A percentile compares a stretch with the other conserved stretches of the same genome.
Evolutionary conservation across 2,329 filamentous ascomycete species (phyloP).

Genomic region (Aspergillus udagawae): DNA sequence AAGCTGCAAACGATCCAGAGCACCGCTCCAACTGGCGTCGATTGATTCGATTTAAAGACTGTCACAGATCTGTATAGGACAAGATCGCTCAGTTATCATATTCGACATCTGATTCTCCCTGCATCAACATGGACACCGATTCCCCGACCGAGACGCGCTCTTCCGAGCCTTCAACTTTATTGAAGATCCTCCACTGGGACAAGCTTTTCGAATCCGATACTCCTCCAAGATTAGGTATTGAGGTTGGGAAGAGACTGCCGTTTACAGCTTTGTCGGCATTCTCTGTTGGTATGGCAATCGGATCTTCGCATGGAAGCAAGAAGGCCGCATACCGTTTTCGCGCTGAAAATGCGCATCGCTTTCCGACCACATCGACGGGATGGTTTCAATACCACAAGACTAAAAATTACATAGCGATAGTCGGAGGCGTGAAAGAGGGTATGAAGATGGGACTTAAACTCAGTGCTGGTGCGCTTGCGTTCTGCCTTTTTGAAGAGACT

Average conservation of each 20-base stretch:
- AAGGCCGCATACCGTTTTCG: slow-evolving; percentile 78
- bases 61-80: neutral
- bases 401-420: slow-evolving; percentile 86
- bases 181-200: slow-evolving; percentile 33
- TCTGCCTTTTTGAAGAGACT: slow-evolving; percentile 79
- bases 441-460: slow-evolving; percentile 68
- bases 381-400: slow-evolving; percentile 99
- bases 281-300: slow-evolving; percentile 65
- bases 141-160: slow-evolving; percentile 1
- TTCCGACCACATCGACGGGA: slow-evolving; percentile 74
- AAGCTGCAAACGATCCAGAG: neutral
- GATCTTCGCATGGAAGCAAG: slow-evolving; percentile 67
- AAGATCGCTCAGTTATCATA: neutral
- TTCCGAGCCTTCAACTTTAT: slow-evolving; percentile 12
- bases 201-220: slow-evolving; percentile 36
- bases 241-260: slow-evolving; percentile 62
- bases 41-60: neutral
- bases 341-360: slow-evolving; percentile 92
- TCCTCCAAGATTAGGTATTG: slow-evolving; percentile 54
- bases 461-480: slow-evolving; percentile 68
- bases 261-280: slow-evolving; percentile 62
- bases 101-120: neutral
- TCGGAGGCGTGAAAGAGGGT: slow-evolving; percentile 74
- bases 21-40: neutral
- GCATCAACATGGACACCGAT: slow-evolving; percentile 14